These are phyloP conservation scores for Phalaenopsis hybrid DNA, from an alignment of 116 monocot genomes.

Conservation along the genomic window DNA sequence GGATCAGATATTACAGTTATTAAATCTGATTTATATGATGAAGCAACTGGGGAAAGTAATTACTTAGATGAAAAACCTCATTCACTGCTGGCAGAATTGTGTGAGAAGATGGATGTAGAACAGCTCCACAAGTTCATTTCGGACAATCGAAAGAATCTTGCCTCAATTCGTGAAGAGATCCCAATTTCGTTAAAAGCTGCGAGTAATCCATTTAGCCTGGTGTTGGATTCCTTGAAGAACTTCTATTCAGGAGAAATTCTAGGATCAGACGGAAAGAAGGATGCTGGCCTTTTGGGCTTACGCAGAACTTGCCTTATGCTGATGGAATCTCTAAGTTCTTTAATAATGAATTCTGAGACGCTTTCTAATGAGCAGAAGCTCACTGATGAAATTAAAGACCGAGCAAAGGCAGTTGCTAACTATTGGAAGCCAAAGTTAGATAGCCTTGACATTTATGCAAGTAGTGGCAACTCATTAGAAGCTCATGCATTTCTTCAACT, in stretches of 20 bases:
- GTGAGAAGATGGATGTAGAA: constrained; percentile 73
- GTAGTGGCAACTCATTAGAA: constrained; percentile 81
- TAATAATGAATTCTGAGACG: constrained; percentile 19
- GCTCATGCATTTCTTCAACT: constrained; percentile 89
- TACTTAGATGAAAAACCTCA: constrained; percentile 17
- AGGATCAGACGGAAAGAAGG: constrained; percentile 75
- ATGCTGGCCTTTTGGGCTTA: constrained; percentile 68
- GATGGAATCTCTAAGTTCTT: constrained; percentile 72
- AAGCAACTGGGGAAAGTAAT: constrained; percentile 15
- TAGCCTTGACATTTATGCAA: constrained; percentile 49
- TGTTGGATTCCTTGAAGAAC: constrained; percentile 71
- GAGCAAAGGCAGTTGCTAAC: constrained; percentile 67
- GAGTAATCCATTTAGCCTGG: constrained; percentile 50
- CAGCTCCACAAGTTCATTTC: constrained; percentile 80
- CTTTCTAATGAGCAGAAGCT: constrained; percentile 20
- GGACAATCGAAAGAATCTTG: constrained; percentile 85
- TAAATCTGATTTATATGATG: constrained; percentile 33
- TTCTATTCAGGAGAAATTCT: constrained; percentile 68
- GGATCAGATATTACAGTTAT: constrained; percentile 19
- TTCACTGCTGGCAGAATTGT: constrained; percentile 52
- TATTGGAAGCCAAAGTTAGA: constrained; percentile 76
- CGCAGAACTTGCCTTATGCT: constrained; percentile 92
- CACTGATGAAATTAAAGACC: constrained; percentile 32
- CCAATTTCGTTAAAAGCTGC: constrained; percentile 62
- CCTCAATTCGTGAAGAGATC: constrained; percentile 78